Evolutionary conservation across 2,329 filamentous ascomycete genomes (phyloP).

Genomic region (Ceratocystis destructans): DNA sequence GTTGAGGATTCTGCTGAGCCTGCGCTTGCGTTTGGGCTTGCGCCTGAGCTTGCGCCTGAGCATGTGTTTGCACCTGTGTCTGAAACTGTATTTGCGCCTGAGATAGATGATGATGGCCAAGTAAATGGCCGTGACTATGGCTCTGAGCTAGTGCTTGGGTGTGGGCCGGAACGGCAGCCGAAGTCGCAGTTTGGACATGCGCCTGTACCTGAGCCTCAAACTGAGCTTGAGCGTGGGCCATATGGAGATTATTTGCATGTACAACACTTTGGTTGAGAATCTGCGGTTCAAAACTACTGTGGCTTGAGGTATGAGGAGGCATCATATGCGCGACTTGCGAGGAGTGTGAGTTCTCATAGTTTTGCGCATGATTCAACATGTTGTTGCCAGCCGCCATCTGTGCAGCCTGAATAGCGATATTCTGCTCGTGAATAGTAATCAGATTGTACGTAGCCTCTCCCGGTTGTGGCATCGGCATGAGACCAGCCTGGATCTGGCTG

Average conservation of each 20-base stretch:
- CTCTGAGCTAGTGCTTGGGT: not conserved
- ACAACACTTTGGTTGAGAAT: not conserved
- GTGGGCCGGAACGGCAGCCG: not conserved
- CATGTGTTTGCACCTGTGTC: not conserved
- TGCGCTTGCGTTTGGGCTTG: not conserved
- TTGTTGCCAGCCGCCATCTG: not conserved
- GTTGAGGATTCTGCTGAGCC: not conserved
- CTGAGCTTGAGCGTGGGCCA: not conserved
- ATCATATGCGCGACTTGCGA: not conserved
- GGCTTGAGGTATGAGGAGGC: not conserved
- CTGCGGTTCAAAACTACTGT: not conserved
- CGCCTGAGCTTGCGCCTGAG: not conserved
- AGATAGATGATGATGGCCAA: not conserved
- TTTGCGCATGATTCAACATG: not conserved
- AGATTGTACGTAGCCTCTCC: not conserved
- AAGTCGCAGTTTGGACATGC: not conserved
- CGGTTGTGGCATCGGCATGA: not conserved
- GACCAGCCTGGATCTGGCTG: not conserved
- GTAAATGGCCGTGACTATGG: not conserved
- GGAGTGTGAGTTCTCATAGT: not conserved
- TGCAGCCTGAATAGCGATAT: not conserved
- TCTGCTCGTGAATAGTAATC: slow-evolving; percentile 4
- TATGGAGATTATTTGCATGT: too few relatives aligned
- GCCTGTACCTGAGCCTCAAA: not conserved
- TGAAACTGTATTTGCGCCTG: not conserved